Percentiles rank a stretch among this genome's conserved stretches.
Conservation (phyloP, 225 moss, liverwort and hornwort genomes). For the Physcomitrellopsis africana region DNA sequence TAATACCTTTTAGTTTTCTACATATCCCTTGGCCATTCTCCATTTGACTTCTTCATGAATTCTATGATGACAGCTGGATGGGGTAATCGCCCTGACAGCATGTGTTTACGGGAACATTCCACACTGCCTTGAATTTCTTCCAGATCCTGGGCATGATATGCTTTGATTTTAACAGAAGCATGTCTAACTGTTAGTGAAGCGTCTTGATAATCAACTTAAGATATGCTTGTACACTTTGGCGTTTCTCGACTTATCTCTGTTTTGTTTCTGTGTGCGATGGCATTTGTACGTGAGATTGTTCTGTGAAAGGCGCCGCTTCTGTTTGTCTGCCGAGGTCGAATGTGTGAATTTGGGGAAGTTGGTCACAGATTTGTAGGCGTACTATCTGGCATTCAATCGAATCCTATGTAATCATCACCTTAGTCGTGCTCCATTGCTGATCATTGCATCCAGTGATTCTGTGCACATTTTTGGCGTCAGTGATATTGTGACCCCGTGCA, state of each 20-base stretch:
- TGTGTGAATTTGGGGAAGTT: background rate
- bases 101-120: slow-evolving; percentile 6
- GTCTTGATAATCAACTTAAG: background rate
- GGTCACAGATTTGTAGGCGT: background rate
- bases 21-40: background rate
- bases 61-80: background rate
- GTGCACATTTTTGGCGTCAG: background rate
- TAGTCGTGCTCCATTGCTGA: slow-evolving; percentile 9
- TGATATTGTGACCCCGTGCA: background rate
- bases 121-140: background rate
- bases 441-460: slow-evolving; percentile 14
- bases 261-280: slow-evolving; percentile 6
- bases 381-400: too few relatives aligned
- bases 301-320: slow-evolving; percentile 9
- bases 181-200: background rate
- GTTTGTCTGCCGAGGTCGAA: slow-evolving; percentile 14
- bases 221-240: slow-evolving; percentile 2
- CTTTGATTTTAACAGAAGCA: slow-evolving; percentile 6
- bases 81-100: slow-evolving; percentile 7
- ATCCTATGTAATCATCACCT: slow-evolving; percentile 13
- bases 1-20: background rate
- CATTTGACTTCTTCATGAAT: slow-evolving; percentile 10
- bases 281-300: background rate
- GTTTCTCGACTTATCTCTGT: background rate
- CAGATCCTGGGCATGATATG: background rate